Evolutionary conservation across 2,329 filamentous ascomycete genomes (phyloP), one percentile per base, ranked within the genome.

Genomic region (Rhinocladiella similis): DNA sequence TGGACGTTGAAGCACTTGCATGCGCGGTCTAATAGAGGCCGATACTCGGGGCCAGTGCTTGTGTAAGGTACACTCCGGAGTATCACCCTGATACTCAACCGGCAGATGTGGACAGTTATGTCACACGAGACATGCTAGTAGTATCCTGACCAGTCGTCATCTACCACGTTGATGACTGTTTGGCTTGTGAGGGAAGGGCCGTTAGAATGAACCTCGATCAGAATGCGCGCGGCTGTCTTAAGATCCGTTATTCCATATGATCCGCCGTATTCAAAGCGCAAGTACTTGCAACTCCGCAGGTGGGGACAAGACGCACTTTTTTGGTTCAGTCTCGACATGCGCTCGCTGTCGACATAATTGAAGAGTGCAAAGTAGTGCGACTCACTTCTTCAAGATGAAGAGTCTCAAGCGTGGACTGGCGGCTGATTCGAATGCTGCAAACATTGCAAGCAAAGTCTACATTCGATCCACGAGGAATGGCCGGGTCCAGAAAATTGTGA

Each of bases 401-500:
- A 87, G 84, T 65, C 73, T 87, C 54, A 84, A 86, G 69, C 77
- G 84, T 59, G 83, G 76, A 53, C 77, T 70, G 67, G 74, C 77
- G 48, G 74, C 78, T 14, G 81, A 84, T 60, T 77, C 78, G 4
- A 74, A 77, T 54, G 81, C 86, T 27, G 80, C 87, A 46, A 96
- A 89, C 69, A 88, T 97, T 63, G 93, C 91, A 29, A 97, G 89
- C 83, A 99, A 97, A 77, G 86, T 95, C 67, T 99, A 95, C 70
- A 90, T 99, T 62, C 85, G 94, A 59, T 97, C 94, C 22, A 96
- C 93, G 47, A 92, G 90, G 75, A 94, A 86, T 73, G 94, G 94
- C 74, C 97, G 97, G 78, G 93, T 97, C 58, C 94, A 97, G 74
- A 99, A 99, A 81, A 95, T 99, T 69, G 94, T 99, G 64, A 86